Base-by-base conservation (phyloP, 2,329 filamentous ascomycete species). In the Phaeoacremonium minimum region DNA sequence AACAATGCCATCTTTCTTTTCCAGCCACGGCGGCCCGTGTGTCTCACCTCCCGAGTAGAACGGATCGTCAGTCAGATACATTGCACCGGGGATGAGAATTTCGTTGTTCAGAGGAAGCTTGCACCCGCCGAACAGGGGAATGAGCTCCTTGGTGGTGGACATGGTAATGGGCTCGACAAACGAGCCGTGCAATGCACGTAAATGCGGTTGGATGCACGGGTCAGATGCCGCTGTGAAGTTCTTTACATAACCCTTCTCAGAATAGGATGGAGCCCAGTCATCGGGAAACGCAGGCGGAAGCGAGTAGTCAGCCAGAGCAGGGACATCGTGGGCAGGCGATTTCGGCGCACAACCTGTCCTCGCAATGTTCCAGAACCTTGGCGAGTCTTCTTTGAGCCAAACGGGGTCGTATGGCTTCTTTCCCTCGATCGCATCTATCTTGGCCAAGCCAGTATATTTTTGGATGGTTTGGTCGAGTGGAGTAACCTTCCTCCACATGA, bases 61-160 rank as follows among this genome's bases (percentile, higher is more conserved):
- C 6, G 66, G 61, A 48, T 83, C 74, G 7, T 71, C 58, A 14
- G 67, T 68, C 43, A 80, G 73, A 49, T 85, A 85, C 71, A 77
- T 77, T 46, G 73, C 75, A 4, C 73, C 74, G 1, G 76, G 77
- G 45, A 80, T 75, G 8, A 81, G 58, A 28, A 80, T 76, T 47
- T 80, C 77, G 48, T 74, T 79, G 57, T 80, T 80, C 37, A 71
- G 61, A 28, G 69, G 67, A 41, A 77, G 62, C 55, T 81, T 81
- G 51, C 67, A 77, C 37, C 76, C 76, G 43, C 73, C 65, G 45
- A 81, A 80, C 4, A 80, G 59, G 1, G 77, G 77, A 11, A 80
- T 55, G 11, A 80, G 61, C 45, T 73, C 68, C 33, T 64, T 63
- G 14, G 67, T 69, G 15, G 67, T 68, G 12, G 66, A 56, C 37